phyloP scores from a whole-genome alignment of 208 protist species.

The Trypanosoma platydactyli region DNA sequence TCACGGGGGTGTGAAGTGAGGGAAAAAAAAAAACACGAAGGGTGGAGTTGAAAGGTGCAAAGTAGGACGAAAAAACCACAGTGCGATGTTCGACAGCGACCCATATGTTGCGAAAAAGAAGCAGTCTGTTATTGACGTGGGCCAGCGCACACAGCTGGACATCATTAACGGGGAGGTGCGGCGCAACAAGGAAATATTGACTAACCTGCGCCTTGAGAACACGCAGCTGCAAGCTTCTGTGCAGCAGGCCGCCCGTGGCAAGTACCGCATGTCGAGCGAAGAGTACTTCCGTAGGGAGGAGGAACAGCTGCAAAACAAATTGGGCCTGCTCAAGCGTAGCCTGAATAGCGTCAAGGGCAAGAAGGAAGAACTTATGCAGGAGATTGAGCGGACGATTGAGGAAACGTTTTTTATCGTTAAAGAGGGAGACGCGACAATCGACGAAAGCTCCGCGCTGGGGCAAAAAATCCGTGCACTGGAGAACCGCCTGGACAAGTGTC shows the following conservation, averaged over 20 bases:
- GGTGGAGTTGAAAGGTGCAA: neutral
- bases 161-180: conserved; percentile 73
- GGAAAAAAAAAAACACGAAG: neutral
- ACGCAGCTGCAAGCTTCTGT: conserved; percentile 72
- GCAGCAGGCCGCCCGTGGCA: conserved; percentile 54
- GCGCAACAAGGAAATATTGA: conserved; percentile 86
- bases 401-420: conserved; percentile 50
- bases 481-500: conserved; percentile 96
- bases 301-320: conserved; percentile 78
- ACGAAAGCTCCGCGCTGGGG: conserved; percentile 77
- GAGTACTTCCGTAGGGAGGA: conserved; percentile 79
- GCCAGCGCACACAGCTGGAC: conserved; percentile 87
- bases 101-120: conserved; percentile 42
- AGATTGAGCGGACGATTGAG: conserved; percentile 54
- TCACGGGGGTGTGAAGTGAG: no score
- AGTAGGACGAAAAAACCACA: neutral
- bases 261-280: conserved; percentile 61
- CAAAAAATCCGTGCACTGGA: conserved; percentile 94
- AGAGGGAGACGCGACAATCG: conserved; percentile 55
- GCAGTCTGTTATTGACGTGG: conserved; percentile 83
- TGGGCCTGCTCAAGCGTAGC: conserved; percentile 79
- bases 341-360: conserved; percentile 84
- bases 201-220: conserved; percentile 83
- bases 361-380: conserved; percentile 62
- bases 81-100: conserved; percentile 26